phyloP scores from a whole-genome alignment of 2,329 filamentous ascomycete species.

The Davidsoniella eucalypti region DNA sequence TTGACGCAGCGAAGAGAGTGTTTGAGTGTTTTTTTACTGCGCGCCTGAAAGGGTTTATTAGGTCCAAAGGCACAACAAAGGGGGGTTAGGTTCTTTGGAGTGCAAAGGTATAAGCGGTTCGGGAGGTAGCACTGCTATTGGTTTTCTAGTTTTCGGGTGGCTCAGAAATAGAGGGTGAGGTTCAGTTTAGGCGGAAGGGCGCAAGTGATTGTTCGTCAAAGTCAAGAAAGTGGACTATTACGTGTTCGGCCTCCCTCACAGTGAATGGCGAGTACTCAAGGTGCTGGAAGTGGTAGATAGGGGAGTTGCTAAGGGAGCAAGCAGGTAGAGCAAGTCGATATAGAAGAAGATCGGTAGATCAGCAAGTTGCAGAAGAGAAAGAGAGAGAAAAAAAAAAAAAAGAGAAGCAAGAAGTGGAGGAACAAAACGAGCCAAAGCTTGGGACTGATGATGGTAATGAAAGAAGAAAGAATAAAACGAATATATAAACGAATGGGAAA shows the following conservation, averaged over 20 bases:
- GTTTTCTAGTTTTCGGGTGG: no score
- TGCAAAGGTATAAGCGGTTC: no score
- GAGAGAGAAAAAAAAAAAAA: constrained; percentile 7
- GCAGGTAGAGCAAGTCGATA: not conserved
- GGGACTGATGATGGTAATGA: not conserved
- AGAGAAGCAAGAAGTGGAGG: not conserved
- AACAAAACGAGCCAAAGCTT: constrained; percentile 3
- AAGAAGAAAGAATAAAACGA: not conserved
- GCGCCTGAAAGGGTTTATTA: no score
- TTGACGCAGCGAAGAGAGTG: no score
- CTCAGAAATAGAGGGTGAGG: no score
- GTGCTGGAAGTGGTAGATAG: not conserved
- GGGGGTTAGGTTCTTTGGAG: no score
- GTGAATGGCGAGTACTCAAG: not conserved
- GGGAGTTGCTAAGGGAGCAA: not conserved
- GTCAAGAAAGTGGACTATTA: not conserved
- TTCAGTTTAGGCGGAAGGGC: no score
- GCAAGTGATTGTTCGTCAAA: no score
- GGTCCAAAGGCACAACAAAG: no score
- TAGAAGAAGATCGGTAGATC: constrained; percentile 1
- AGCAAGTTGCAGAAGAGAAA: not conserved
- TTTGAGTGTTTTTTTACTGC: no score
- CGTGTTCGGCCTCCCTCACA: no score
- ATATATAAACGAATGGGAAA: not conserved
- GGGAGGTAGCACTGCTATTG: no score